Conservation (phyloP, 106 monocot species). For the Iris macrosiphon region DNA sequence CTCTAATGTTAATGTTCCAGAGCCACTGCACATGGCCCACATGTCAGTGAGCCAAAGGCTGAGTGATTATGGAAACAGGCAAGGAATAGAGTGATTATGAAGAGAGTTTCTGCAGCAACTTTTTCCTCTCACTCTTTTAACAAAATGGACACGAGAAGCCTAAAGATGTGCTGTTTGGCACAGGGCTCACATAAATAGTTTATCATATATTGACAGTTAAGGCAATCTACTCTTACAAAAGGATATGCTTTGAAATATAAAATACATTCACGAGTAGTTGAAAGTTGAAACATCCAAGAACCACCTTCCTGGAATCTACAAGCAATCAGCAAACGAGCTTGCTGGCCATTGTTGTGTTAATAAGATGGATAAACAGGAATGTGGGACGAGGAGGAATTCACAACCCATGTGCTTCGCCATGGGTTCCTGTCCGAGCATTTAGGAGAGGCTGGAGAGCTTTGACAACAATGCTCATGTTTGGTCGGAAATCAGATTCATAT, state of each 20-base stretch:
- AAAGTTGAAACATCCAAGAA: not conserved
- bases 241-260: not conserved
- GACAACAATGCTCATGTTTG: constrained; percentile 14
- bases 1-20: no score
- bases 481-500: constrained; percentile 9
- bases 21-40: no score
- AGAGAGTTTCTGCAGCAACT: no score
- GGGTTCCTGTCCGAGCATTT: not conserved
- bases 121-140: no score
- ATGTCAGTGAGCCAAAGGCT: no score
- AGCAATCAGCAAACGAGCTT: constrained; percentile 1
- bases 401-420: not conserved
- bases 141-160: no score
- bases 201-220: no score
- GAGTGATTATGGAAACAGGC: no score
- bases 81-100: no score
- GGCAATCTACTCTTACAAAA: not conserved
- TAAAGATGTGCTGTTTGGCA: no score
- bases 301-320: not conserved
- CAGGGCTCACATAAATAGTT: no score
- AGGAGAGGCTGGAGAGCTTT: constrained; percentile 10
- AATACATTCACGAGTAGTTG: not conserved
- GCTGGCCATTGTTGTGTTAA: not conserved
- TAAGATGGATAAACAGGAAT: not conserved
- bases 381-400: not conserved